Evolutionary conservation across 768 basidiomycete genomes (phyloP), one percentile per base, ranked within the genome.

Genomic region (Boletus coccyginus): DNA sequence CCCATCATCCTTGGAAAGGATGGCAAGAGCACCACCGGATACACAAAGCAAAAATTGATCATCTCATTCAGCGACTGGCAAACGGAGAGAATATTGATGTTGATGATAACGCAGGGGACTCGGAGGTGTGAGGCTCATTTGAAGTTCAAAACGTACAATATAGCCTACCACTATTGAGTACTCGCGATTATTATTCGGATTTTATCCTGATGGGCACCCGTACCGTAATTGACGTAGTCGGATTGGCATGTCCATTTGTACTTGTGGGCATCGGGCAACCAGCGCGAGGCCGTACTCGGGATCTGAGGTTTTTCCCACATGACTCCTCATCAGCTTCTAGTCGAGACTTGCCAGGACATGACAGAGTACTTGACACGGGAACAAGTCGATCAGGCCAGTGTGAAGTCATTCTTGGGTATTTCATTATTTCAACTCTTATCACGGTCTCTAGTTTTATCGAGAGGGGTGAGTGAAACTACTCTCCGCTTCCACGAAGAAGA

Each of bases 21-120:
- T 94, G 92, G 92, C 92, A 94, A 70, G 92, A 94, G 64, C 92
- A 93, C 67, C 87, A 92, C 68, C 82, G 92, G 42, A 91, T 92
- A 63, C 92, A 93, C 69, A 93, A 92, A 66, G 78, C 83, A 13
- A 91, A 90, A 66, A 92, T 93, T 58, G 92, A 92, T 63, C 85
- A 92, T 71, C 79, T 90, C 40, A 87, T 90, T 42, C 75, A 83
- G 56, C 77, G 80, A 61, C 68, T 93, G 19, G 66, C 66, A 12
- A 77, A 77, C 31, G 90, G 89, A 13, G 84, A 88, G 66, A 76
- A 68, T 41, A 74, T 81, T 36, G 79, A 81, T 38, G 46, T 45
- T 5, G 70, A 71, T 19, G 70, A 71, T 42, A 59, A 52, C 24
- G 50, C 57, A n/a, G 62, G 50, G 19, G 72, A 72, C 42, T 58